Percentiles rank a stretch among this genome's conserved stretches.
Evolutionary conservation across 257 asterid genomes (phyloP).

Genomic region (Striga asiatica): DNA sequence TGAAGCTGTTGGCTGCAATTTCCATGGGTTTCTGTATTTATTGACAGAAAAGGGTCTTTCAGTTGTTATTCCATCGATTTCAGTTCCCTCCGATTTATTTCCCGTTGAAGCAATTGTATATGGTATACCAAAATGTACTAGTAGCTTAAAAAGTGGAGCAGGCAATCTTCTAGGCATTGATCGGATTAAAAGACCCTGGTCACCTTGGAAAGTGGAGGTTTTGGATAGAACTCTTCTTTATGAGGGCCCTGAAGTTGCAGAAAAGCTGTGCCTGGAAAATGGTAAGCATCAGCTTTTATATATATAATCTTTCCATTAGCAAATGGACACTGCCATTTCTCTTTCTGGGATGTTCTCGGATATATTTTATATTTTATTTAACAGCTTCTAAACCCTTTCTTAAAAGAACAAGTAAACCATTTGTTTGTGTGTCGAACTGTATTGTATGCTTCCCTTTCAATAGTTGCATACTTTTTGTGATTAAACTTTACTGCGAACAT

Average conservation of each 20-base stretch:
- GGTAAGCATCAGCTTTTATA: slow-evolving; percentile 35
- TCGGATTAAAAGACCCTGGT: slow-evolving; percentile 32
- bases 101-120: slow-evolving; percentile 81
- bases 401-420: not conserved
- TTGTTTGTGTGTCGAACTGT: not conserved
- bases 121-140: slow-evolving; percentile 28
- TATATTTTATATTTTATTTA: slow-evolving; percentile 4
- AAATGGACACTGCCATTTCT: slow-evolving; percentile 7
- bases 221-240: slow-evolving; percentile 72
- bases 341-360: not conserved
- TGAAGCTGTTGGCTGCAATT: slow-evolving; percentile 80
- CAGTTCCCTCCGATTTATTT: slow-evolving; percentile 48
- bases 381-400: slow-evolving; percentile 11
- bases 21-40: slow-evolving; percentile 63
- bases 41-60: slow-evolving; percentile 68
- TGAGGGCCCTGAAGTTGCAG: slow-evolving; percentile 86
- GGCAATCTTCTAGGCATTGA: slow-evolving; percentile 32
- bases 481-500: not conserved
- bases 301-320: slow-evolving; percentile 1
- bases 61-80: slow-evolving; percentile 79
- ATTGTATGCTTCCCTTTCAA: not conserved
- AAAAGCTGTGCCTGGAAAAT: slow-evolving; percentile 67
- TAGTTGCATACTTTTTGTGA: not conserved
- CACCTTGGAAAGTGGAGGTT: slow-evolving; percentile 86
- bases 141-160: slow-evolving; percentile 22